A percentile compares a stretch with the other conserved stretches of the same genome.
Conservation (phyloP, 2,329 filamentous ascomycete species). For the Fusarium acutatum region DNA sequence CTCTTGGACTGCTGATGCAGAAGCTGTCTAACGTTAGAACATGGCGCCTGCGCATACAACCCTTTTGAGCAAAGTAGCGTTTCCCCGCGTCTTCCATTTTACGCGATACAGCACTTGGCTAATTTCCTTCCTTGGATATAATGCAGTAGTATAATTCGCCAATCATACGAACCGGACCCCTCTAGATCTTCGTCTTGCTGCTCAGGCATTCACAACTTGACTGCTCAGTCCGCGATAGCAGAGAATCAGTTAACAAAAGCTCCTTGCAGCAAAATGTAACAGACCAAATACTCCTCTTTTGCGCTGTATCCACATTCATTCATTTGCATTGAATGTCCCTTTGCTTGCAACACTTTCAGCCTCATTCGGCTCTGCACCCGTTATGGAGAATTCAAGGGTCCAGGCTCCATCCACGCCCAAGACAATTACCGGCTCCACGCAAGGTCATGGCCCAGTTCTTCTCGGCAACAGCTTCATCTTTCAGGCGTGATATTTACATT, state of each 20-base stretch:
- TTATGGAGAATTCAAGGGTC: constrained; percentile 25
- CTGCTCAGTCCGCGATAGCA: not conserved
- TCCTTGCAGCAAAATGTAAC: not conserved
- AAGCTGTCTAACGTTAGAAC: not conserved
- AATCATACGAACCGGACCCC: constrained; percentile 1
- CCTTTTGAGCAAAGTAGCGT: not conserved
- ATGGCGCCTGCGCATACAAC: not conserved
- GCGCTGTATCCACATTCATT: not conserved
- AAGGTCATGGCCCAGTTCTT: not conserved
- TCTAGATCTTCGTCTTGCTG: not conserved
- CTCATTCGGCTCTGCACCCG: constrained; percentile 15
- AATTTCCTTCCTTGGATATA: not conserved
- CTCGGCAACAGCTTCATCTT: not conserved
- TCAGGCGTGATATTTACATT: not conserved
- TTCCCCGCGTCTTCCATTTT: constrained; percentile 14
- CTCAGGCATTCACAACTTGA: not conserved
- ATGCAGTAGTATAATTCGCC: not conserved
- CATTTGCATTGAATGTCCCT: not conserved
- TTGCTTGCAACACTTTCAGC: not conserved
- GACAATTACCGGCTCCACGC: constrained; percentile 24
- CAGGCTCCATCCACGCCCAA: constrained; percentile 14
- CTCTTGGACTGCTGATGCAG: not conserved
- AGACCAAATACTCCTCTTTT: not conserved
- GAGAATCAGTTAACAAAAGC: not conserved
- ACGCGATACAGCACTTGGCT: not conserved